Percentiles rank a stretch among this genome's conserved stretches.
These are phyloP conservation scores for Aspergillus costaricaensis DNA, from an alignment of 2,329 filamentous ascomycete species.

Conservation along the genomic window DNA sequence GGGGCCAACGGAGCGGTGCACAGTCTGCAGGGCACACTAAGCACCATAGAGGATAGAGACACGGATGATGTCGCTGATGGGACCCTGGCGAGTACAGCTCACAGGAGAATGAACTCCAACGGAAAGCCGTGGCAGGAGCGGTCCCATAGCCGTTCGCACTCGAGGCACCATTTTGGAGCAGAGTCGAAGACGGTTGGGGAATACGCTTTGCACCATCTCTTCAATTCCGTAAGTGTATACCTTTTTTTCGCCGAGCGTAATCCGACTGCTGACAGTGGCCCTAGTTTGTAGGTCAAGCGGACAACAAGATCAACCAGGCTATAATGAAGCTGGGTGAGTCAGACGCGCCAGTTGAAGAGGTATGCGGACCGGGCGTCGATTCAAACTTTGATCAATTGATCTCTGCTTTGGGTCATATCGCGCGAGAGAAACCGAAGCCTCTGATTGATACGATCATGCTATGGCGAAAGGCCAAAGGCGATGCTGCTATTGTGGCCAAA, in stretches of 20 bases:
- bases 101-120: constrained; percentile 58
- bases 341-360: constrained; percentile 80
- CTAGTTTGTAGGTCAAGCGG: constrained; percentile 91
- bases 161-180: constrained; percentile 62
- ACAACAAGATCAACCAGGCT: constrained; percentile 90
- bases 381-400: constrained; percentile 92
- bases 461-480: constrained; percentile 95
- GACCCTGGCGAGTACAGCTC: constrained; percentile 30
- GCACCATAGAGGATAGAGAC: constrained; percentile 44
- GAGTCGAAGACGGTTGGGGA: constrained; percentile 94
- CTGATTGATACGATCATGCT: constrained; percentile 97
- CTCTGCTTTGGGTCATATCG: constrained; percentile 88
- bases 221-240: constrained; percentile 71
- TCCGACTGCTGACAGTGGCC: constrained; percentile 32
- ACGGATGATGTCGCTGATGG: constrained; percentile 28
- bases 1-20: constrained; percentile 45
- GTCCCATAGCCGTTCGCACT: constrained; percentile 73
- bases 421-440: constrained; percentile 88
- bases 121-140: constrained; percentile 70
- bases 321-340: constrained; percentile 76
- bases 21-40: constrained; percentile 32
- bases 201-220: constrained; percentile 93
- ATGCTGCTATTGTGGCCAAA: constrained; percentile 72
- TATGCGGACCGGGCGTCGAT: constrained; percentile 89
- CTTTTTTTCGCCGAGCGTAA: not conserved